Conservation (phyloP, 192 early-diverging fungal species). For the Thamnidium elegans region DNA sequence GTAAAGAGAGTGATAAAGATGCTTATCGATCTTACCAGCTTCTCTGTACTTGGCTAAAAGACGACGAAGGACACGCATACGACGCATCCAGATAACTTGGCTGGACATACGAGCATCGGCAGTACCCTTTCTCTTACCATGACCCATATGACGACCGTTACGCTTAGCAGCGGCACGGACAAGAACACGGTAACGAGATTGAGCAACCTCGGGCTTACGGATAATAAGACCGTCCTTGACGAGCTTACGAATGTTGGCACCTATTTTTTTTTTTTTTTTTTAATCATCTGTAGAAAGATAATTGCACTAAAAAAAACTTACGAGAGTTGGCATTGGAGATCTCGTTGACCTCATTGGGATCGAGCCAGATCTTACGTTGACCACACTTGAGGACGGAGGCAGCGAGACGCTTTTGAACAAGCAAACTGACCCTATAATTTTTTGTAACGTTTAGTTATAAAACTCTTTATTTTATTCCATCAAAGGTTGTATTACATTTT, state of each 20-base stretch:
- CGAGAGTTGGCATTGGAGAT: slow-evolving; percentile 98
- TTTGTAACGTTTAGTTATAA: too few species aligned
- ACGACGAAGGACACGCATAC: slow-evolving; percentile 93
- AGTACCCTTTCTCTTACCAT: slow-evolving; percentile 93
- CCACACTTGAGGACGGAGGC: slow-evolving; percentile 97
- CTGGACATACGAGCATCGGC: slow-evolving; percentile 97
- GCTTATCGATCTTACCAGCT: slow-evolving; percentile 95
- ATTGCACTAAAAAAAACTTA: too few species aligned
- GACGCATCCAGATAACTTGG: slow-evolving; percentile 95
- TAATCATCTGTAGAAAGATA: too few species aligned
- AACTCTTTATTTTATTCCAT: too few species aligned
- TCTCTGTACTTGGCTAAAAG: slow-evolving; percentile 97
- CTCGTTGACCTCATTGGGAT: slow-evolving; percentile 94
- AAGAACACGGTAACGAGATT: slow-evolving; percentile 93
- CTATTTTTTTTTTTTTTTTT: too few species aligned
- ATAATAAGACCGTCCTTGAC: slow-evolving; percentile 97
- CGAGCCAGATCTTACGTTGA: slow-evolving; percentile 97
- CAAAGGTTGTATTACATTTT: too few species aligned
- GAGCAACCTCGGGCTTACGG: slow-evolving; percentile 83
- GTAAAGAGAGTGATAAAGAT: slow-evolving; percentile 95
- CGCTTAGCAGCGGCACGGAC: slow-evolving; percentile 93
- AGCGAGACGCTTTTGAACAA: slow-evolving; percentile 93
- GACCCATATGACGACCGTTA: slow-evolving; percentile 92
- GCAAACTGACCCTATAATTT: slow-evolving; percentile 65
- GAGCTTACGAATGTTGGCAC: slow-evolving; percentile 95